Conservation (phyloP, 495 filamentous ascomycete species). For the Cercophora samala region DNA sequence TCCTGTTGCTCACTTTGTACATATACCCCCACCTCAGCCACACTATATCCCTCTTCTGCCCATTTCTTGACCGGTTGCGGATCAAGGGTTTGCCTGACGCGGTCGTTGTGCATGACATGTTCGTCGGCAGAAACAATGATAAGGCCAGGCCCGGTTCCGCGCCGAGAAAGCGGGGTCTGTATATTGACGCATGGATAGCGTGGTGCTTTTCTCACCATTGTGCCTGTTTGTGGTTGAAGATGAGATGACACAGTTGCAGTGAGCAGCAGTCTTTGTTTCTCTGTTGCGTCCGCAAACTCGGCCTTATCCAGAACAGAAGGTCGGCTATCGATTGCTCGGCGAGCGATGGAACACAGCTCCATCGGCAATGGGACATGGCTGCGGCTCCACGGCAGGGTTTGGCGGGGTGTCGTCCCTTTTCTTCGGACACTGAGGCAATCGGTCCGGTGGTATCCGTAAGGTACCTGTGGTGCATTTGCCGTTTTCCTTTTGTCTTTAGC, state of each 20-base stretch:
- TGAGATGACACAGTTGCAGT: background rate
- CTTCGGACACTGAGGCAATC: background rate
- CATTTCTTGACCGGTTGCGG: constrained; percentile 54
- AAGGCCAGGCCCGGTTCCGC: constrained; percentile 54
- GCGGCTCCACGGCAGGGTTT: background rate
- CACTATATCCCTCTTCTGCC: constrained; percentile 58
- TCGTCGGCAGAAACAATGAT: constrained; percentile 36
- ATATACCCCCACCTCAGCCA: constrained; percentile 38
- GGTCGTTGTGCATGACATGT: constrained; percentile 10
- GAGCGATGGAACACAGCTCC: background rate
- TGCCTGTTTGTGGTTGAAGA: background rate
- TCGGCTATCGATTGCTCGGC: background rate
- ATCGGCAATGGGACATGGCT: background rate
- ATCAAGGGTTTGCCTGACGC: constrained; percentile 32
- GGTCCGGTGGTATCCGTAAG: too few relatives aligned
- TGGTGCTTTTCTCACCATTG: background rate
- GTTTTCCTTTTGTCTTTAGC: background rate
- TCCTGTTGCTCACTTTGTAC: background rate
- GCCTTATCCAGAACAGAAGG: background rate
- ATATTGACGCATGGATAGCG: constrained; percentile 25
- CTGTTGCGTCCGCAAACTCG: background rate
- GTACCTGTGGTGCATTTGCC: too few relatives aligned
- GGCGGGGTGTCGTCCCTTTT: background rate
- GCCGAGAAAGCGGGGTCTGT: constrained; percentile 55
- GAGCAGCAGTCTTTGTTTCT: background rate